phyloP scores from a whole-genome alignment of 768 basidiomycete species.

The Kwoniella mangroviensis region DNA sequence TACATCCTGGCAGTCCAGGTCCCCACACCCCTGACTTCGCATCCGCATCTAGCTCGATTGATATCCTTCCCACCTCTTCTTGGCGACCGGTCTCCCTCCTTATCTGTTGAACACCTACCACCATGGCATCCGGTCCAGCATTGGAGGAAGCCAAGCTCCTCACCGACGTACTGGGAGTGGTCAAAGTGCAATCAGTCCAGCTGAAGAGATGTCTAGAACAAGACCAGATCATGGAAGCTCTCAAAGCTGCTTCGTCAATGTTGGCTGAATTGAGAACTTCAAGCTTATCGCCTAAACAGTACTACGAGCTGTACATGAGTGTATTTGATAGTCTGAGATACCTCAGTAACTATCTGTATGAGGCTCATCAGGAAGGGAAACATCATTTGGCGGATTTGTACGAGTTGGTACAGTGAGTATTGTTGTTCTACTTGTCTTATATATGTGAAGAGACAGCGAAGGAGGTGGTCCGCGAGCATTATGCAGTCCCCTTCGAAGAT shows the following conservation, averaged over 20 bases:
- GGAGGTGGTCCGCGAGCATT: no score
- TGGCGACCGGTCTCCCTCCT: not conserved
- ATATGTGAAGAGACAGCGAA: not conserved
- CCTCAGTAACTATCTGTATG: constrained; percentile 88
- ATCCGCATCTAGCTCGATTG: no score
- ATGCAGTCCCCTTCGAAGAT: no score
- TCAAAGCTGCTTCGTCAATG: constrained; percentile 97
- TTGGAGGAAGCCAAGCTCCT: constrained; percentile 56
- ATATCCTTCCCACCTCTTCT: not conserved
- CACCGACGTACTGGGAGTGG: constrained; percentile 49
- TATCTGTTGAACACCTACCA: not conserved
- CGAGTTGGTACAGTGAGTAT: constrained; percentile 92
- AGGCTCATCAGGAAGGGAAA: constrained; percentile 85
- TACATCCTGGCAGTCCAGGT: no score
- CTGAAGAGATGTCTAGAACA: constrained; percentile 92
- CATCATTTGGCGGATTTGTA: constrained; percentile 98
- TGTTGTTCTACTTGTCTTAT: not conserved
- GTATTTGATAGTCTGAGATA: constrained; percentile 96
- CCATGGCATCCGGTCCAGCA: constrained; percentile 6
- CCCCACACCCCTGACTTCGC: no score
- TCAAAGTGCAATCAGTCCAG: constrained; percentile 73
- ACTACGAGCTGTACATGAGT: constrained; percentile 99
- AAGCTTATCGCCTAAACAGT: constrained; percentile 86
- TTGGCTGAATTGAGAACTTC: constrained; percentile 93
- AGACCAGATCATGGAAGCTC: constrained; percentile 97